Evolutionary conservation across 2,329 filamentous ascomycete genomes (phyloP).

Genomic region (Xylariaceae sp.): DNA sequence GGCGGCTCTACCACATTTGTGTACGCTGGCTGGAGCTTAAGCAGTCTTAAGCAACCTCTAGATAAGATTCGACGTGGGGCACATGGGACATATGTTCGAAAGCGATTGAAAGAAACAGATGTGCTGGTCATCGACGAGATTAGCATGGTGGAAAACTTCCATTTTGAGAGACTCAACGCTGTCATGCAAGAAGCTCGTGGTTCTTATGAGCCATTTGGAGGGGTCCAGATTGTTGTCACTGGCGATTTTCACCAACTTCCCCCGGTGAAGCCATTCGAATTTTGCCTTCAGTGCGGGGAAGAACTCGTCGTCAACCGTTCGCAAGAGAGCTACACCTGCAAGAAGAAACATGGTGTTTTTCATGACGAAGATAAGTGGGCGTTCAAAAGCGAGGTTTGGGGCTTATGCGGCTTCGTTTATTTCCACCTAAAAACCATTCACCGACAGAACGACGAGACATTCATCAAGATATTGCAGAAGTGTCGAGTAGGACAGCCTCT

Average conservation of each 20-base stretch:
- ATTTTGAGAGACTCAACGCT: conserved; percentile 57
- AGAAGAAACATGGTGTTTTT: conserved; percentile 44
- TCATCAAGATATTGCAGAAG: conserved; percentile 62
- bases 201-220: conserved; percentile 44
- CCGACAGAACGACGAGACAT: conserved; percentile 59
- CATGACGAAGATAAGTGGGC: conserved; percentile 63
- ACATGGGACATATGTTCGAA: conserved; percentile 40
- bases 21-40: conserved; percentile 62
- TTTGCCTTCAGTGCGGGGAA: conserved; percentile 57
- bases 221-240: conserved; percentile 61
- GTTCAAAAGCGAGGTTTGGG: conserved; percentile 62
- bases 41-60: conserved; percentile 50
- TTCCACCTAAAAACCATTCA: conserved; percentile 61
- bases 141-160: conserved; percentile 65
- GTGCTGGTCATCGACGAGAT: conserved; percentile 70
- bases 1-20: conserved; percentile 61
- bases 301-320: conserved; percentile 26
- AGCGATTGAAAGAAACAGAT: conserved; percentile 51
- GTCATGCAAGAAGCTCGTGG: conserved; percentile 50
- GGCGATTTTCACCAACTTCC: conserved; percentile 68
- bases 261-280: conserved; percentile 61
- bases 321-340: conserved; percentile 40
- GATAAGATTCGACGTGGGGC: conserved; percentile 41
- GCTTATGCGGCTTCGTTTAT: conserved; percentile 57
- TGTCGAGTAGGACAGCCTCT: conserved; percentile 55